A percentile compares a stretch with the other conserved stretches of the same genome.
These are phyloP conservation scores for Westerdykella aurantiaca DNA, from an alignment of 2,329 filamentous ascomycete genomes.

Conservation along the genomic window DNA sequence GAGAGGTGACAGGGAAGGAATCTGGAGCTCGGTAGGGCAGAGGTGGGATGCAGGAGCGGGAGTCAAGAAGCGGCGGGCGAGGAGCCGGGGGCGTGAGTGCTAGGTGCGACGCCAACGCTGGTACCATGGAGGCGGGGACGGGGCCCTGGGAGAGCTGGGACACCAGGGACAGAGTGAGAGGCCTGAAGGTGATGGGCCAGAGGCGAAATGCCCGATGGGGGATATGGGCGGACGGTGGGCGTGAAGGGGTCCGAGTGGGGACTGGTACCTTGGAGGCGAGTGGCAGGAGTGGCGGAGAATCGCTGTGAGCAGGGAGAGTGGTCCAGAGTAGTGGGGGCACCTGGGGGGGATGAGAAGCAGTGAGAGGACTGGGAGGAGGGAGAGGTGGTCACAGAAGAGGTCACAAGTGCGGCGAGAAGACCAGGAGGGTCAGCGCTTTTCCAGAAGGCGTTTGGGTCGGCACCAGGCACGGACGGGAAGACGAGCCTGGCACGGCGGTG, in stretches of 20 bases:
- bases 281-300: not conserved
- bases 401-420: not conserved
- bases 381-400: conserved; percentile 1
- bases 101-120: not conserved
- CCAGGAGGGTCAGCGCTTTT: not conserved
- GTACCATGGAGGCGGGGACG: not conserved
- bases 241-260: not conserved
- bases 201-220: conserved; percentile 2
- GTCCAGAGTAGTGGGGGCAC: too few relatives aligned
- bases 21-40: conserved; percentile 1
- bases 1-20: too few relatives aligned
- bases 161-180: too few relatives aligned
- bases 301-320: too few relatives aligned
- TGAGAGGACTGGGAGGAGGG: conserved; percentile 14
- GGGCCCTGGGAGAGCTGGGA: not conserved
- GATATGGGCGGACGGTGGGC: not conserved
- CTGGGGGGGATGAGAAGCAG: conserved; percentile 5
- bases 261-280: not conserved
- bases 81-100: not conserved
- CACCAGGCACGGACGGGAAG: not conserved
- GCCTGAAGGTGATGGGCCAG: conserved; percentile 9
- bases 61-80: not conserved
- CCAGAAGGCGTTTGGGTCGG: not conserved
- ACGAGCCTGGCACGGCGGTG: not conserved
- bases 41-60: conserved; percentile 1